phyloP scores from a whole-genome alignment of 441 rosid genomes.

The Erodium moschatum region DNA sequence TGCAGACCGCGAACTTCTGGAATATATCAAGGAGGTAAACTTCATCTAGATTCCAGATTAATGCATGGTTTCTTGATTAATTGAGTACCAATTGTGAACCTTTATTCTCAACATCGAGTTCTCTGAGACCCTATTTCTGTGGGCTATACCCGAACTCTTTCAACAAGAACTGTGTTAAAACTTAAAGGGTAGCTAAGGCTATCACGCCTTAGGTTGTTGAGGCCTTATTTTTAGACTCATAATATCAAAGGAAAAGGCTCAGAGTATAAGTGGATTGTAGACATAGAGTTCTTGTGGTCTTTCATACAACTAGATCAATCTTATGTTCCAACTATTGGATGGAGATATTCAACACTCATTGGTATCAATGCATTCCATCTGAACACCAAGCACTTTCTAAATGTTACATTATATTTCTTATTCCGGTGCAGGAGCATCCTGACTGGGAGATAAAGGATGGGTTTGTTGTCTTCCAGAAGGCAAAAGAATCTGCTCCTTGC shows the following conservation, averaged over 20 bases:
- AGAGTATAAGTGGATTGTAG: not conserved
- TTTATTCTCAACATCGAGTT: not conserved
- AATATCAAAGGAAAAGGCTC: not conserved
- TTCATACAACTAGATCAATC: no score
- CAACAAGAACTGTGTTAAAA: not conserved
- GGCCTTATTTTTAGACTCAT: not conserved
- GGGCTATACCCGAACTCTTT: not conserved
- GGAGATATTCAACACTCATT: no score
- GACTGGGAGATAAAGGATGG: slow-evolving; percentile 85
- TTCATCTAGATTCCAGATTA: not conserved
- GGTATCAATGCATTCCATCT: no score
- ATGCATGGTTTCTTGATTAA: not conserved
- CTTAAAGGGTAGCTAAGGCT: not conserved
- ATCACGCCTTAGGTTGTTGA: not conserved
- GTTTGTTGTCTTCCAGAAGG: slow-evolving; percentile 69
- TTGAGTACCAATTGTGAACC: not conserved
- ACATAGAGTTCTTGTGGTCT: not conserved
- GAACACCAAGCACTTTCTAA: no score
- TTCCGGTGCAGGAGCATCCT: slow-evolving; percentile 53
- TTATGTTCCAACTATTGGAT: no score
- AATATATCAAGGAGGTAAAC: slow-evolving; percentile 67
- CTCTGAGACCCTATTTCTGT: not conserved
- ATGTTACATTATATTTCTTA: not conserved
- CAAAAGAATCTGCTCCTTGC: slow-evolving; percentile 67
- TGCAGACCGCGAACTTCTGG: slow-evolving; percentile 57